Evolutionary conservation across 176 grass and related monocot species (phyloP).

Genomic region (Avena eriantha): DNA sequence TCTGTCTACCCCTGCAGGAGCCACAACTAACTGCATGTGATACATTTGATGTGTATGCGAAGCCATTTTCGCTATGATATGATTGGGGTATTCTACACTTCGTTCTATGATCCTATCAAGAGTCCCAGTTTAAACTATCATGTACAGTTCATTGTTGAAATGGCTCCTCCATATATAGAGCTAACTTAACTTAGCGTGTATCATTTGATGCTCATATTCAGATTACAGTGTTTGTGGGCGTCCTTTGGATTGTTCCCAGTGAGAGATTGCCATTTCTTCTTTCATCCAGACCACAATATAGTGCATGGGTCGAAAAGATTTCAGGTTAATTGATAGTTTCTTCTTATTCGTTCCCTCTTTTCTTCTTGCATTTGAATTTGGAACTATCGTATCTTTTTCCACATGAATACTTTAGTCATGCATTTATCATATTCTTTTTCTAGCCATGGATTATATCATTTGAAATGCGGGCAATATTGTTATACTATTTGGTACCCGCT

Average conservation of each 20-base stretch:
- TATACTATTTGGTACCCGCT: background rate
- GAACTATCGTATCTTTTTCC: background rate
- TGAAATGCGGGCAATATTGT: background rate
- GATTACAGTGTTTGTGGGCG: background rate
- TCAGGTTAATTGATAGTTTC: background rate
- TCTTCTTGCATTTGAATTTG: background rate
- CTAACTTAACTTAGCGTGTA: conserved; percentile 5
- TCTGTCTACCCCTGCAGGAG: conserved; percentile 63
- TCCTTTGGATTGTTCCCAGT: background rate
- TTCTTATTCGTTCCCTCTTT: background rate
- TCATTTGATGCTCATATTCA: conserved; percentile 21
- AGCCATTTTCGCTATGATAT: conserved; percentile 85
- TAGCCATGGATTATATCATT: background rate
- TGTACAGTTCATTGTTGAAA: conserved; percentile 34
- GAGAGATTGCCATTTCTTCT: conserved; percentile 7
- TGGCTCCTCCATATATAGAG: conserved; percentile 28
- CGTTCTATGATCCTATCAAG: background rate
- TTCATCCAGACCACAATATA: background rate
- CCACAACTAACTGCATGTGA: conserved; percentile 77
- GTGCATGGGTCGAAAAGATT: background rate
- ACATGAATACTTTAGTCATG: background rate
- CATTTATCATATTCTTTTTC: background rate
- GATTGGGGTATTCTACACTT: background rate
- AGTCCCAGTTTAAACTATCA: conserved; percentile 19
- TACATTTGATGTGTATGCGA: conserved; percentile 78